A percentile compares a stretch with the other conserved stretches of the same genome.
These are phyloP conservation scores for Neurospora sp. DNA, from an alignment of 495 filamentous ascomycete genomes.

Conservation along the genomic window DNA sequence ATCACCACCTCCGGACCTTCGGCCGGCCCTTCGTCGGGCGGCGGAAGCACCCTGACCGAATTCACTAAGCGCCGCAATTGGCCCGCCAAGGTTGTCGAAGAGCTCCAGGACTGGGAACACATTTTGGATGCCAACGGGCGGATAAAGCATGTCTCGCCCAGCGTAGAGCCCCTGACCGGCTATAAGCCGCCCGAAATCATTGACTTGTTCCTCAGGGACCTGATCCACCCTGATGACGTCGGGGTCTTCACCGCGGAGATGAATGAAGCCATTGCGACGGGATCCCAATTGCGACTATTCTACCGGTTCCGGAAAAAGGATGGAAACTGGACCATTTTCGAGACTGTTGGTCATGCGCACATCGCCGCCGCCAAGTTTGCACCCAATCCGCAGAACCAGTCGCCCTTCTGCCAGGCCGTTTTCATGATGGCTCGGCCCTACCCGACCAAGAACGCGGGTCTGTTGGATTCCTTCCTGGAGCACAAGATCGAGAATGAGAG, in stretches of 20 bases:
- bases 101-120: constrained; percentile 81
- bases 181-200: constrained; percentile 60
- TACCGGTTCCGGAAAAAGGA: constrained; percentile 77
- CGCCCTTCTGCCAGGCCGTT: constrained; percentile 72
- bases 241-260: constrained; percentile 79
- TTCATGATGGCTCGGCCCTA: constrained; percentile 93
- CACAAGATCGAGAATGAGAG: constrained; percentile 97
- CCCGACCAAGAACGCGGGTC: constrained; percentile 71
- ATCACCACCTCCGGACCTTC: constrained; percentile 1
- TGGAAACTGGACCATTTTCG: constrained; percentile 67
- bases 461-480: constrained; percentile 90
- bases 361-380: constrained; percentile 57
- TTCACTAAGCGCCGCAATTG: constrained; percentile 81
- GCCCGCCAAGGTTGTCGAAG: constrained; percentile 80
- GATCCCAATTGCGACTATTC: constrained; percentile 73
- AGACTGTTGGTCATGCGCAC: constrained; percentile 87
- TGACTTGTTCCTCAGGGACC: constrained; percentile 62
- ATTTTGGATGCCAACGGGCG: constrained; percentile 77
- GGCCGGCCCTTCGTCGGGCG: constrained; percentile 7
- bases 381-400: constrained; percentile 51
- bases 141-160: constrained; percentile 77
- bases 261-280: constrained; percentile 81
- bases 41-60: constrained; percentile 61
- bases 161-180: constrained; percentile 67
- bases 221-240: constrained; percentile 83